Conservation (phyloP, 2,329 filamentous ascomycete species). For the Coniochaeta ligniaria region DNA sequence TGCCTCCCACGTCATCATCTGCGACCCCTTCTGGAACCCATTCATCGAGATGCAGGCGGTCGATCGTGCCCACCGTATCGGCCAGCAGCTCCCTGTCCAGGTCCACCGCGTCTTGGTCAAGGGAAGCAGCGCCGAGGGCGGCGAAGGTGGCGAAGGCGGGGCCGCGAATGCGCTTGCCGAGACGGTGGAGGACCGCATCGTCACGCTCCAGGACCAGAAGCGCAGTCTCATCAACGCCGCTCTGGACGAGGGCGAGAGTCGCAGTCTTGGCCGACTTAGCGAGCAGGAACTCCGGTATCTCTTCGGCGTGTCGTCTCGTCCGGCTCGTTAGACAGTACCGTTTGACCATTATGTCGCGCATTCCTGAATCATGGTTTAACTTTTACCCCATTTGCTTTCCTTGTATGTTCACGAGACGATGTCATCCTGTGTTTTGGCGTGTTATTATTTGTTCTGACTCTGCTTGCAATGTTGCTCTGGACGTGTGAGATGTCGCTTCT, state of each 20-base stretch:
- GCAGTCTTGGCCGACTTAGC: conserved; percentile 59
- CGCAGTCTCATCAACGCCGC: conserved; percentile 69
- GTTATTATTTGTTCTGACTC: not conserved
- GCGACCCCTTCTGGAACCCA: conserved; percentile 93
- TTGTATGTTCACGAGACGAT: not conserved
- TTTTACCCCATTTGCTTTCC: not conserved
- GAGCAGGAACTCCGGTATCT: conserved; percentile 62
- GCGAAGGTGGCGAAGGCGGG: not conserved
- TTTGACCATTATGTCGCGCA: not conserved
- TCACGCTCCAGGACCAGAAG: conserved; percentile 72
- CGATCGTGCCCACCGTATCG: conserved; percentile 83
- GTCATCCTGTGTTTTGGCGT: not conserved
- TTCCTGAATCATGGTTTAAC: not conserved
- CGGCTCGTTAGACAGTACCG: not conserved
- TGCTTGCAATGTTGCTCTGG: not conserved
- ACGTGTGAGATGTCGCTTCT: not conserved
- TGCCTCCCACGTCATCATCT: conserved; percentile 79
- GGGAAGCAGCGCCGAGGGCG: not conserved
- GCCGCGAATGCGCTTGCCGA: conserved; percentile 20
- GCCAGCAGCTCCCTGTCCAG: conserved; percentile 65
- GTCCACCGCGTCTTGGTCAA: conserved; percentile 74
- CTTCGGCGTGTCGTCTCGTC: conserved; percentile 35
- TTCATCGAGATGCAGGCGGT: conserved; percentile 90
- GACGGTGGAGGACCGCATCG: conserved; percentile 84
- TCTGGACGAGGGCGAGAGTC: conserved; percentile 66